Conservation (phyloP, 495 filamentous ascomycete species). For the Podospora comata region DNA sequence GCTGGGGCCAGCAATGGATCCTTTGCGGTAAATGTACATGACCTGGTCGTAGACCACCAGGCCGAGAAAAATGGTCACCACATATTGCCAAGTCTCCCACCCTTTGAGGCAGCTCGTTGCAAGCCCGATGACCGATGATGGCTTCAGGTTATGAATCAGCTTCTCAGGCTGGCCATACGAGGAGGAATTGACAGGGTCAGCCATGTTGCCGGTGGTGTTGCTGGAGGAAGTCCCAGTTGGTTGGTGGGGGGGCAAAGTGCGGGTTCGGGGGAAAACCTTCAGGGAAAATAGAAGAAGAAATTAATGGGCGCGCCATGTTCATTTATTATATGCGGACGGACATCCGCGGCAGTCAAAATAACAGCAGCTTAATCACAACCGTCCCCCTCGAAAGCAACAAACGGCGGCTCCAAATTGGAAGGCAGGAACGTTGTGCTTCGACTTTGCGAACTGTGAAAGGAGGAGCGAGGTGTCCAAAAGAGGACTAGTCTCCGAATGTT, state of each 20-base stretch:
- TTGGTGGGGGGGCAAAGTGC: background rate
- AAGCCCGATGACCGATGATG: background rate
- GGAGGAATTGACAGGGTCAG: slow-evolving; percentile 9
- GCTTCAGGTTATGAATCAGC: background rate
- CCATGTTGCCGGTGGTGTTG: background rate
- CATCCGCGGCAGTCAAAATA: background rate
- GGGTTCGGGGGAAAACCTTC: background rate
- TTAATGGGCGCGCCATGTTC: background rate
- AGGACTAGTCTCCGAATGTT: slow-evolving; percentile 22
- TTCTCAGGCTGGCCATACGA: background rate
- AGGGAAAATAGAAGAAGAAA: background rate
- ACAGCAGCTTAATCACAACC: background rate
- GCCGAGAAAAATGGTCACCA: slow-evolving; percentile 18
- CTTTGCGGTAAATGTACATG: slow-evolving; percentile 79
- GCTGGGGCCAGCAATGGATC: slow-evolving; percentile 70
- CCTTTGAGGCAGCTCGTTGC: background rate
- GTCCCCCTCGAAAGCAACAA: background rate
- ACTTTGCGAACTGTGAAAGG: background rate
- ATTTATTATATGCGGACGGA: background rate
- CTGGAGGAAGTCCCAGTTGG: background rate
- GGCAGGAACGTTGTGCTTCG: background rate
- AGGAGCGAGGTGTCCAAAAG: background rate
- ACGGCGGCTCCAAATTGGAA: background rate
- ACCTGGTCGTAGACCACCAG: slow-evolving; percentile 48
- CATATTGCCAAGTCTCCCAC: slow-evolving; percentile 20